Percentiles rank a stretch among this genome's conserved stretches.
Conservation (phyloP, 2,329 filamentous ascomycete genomes). For the Lecanicillium sp. region DNA sequence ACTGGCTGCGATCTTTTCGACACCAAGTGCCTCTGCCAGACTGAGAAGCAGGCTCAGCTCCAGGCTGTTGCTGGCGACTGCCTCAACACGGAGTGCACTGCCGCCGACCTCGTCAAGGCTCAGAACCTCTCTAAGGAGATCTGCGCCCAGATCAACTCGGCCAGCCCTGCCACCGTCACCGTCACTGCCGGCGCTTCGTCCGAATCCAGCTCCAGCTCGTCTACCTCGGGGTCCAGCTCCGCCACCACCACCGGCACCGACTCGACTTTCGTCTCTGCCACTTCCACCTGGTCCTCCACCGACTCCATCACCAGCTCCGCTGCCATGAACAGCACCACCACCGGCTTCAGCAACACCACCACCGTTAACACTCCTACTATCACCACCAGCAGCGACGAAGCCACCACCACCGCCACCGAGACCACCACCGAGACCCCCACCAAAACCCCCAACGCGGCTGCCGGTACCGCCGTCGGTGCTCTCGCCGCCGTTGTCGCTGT, state of each 20-base stretch:
- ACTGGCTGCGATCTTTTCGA: conserved; percentile 2
- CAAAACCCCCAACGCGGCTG: conserved; percentile 3
- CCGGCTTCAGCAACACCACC: background rate
- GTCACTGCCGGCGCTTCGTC: background rate
- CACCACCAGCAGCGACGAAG: background rate
- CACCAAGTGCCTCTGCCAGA: background rate
- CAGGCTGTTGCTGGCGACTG: background rate
- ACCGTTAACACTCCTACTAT: no score
- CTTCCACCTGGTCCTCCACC: background rate
- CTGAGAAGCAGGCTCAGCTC: conserved; percentile 7
- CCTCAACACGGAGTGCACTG: background rate
- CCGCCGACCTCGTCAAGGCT: background rate
- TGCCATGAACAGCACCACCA: background rate
- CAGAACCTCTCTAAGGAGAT: background rate
- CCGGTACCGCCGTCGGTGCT: conserved; percentile 6
- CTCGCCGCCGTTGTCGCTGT: background rate
- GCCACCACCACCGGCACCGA: background rate
- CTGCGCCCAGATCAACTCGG: conserved; percentile 2
- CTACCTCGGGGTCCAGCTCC: background rate
- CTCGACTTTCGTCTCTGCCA: no score
- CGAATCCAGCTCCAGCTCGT: background rate
- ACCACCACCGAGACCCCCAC: background rate
- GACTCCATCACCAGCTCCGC: background rate
- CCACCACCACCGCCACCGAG: background rate
- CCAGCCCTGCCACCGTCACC: background rate